Evolutionary conservation across 2,329 filamentous ascomycete species (phyloP), one percentile per base, ranked within the genome.

Genomic region (Xylaria sp.): DNA sequence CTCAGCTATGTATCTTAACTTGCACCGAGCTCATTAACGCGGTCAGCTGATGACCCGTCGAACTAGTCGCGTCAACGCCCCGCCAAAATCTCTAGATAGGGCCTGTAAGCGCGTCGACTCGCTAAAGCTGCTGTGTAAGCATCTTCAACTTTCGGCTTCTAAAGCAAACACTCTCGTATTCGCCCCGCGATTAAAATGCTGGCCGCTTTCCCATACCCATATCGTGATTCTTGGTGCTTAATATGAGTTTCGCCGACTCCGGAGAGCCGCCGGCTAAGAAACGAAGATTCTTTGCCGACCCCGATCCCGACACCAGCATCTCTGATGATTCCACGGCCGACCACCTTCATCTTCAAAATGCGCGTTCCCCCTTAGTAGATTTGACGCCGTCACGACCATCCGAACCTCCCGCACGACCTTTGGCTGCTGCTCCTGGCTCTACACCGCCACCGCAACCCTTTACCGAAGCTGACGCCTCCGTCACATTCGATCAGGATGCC

Each of bases 401-500:
- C 12, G 75, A 73, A 28, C 69, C 66, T 8, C 73, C 72, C 34
- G 50, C 64, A n/a, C 9, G 20, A 7, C 2, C 25, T 52, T 25
- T 56, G 5, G 7, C 25, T 58, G 20, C 59, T 37, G 23, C 31
- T 46, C 18, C 41, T 56, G 1, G 23, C 15, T 9, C 41, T 41
- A 52, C 52, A 28, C 56, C 20, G 41, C 64, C 46, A 46, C 63
- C 52, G 52, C 56, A 66, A 66, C 8, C 69, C 67, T 65, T 69
- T 15, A 25, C 67, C 23, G 50, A 55, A 18, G 61, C 67, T 2
- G 67, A 71, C n/a, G 69, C 72, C 69, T 73, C 15, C 63, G 77
- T 61, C 74, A 78, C 78, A 0, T 91, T 92, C 69, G 87, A 91
- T 72, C 81, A 84, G 65, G 83, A 83, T 39, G 84, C 82, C 0